phyloP scores from a whole-genome alignment of 129 eudicot species.

The Escallonia rubra region DNA sequence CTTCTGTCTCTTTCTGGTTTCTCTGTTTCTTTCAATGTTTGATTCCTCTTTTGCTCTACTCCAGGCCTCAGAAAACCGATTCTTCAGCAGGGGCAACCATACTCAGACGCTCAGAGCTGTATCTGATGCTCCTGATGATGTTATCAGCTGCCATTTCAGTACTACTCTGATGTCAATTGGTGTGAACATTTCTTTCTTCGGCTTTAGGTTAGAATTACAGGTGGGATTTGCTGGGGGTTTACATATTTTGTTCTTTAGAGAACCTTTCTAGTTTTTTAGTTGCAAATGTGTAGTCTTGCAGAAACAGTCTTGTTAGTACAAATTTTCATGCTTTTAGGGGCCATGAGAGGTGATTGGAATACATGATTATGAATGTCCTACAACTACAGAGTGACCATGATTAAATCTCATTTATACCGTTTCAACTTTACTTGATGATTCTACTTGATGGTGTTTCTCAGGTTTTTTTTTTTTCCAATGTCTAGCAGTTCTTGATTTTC shows the following conservation, averaged over 20 bases:
- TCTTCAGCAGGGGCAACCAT: conserved; percentile 27
- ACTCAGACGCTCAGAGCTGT: conserved; percentile 21
- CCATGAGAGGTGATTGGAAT: background rate
- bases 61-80: conserved; percentile 40
- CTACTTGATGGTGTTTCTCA: too few relatives aligned
- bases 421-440: too few relatives aligned
- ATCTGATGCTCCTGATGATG: conserved; percentile 15
- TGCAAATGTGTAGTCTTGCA: conserved; percentile 14
- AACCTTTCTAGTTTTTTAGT: conserved; percentile 4
- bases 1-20: conserved; percentile 13
- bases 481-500: too few relatives aligned
- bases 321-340: conserved; percentile 1
- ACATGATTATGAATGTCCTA: conserved; percentile 1
- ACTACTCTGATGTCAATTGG: conserved; percentile 7
- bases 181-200: background rate
- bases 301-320: conserved; percentile 21
- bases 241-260: background rate
- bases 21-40: background rate
- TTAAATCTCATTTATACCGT: too few relatives aligned
- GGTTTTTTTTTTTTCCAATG: too few relatives aligned
- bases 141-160: conserved; percentile 26
- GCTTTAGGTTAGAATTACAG: background rate
- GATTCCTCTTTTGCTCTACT: conserved; percentile 2
- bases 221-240: conserved; percentile 6
- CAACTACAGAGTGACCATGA: too few relatives aligned